Evolutionary conservation across 2,329 filamentous ascomycete genomes (phyloP), one percentile per base, ranked within the genome.

Genomic region (Colletotrichum sp.): DNA sequence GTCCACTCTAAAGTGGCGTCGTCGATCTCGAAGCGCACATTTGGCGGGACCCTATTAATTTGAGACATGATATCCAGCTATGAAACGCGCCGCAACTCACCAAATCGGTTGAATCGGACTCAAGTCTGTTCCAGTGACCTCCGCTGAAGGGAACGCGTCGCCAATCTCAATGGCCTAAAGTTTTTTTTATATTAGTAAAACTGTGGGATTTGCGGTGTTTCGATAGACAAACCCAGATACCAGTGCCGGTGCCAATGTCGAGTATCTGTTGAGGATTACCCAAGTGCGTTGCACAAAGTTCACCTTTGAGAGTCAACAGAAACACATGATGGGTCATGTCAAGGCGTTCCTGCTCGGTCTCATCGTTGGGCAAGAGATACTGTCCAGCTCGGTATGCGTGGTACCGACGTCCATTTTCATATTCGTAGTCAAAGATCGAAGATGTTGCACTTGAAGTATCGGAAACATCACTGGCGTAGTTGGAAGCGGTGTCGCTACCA

Each of bases 161-260:
- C 91, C 92, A 85, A 94, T 90, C 79, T 93, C 90, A 70, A 94
- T 92, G 12, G 92, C 91, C 67, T 69, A 13, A 21, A 10, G 30
- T 32, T 13, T 34, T 32, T 6, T 6, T 21, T 36, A 57, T 2
- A 60, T 78, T 79, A 70, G 87, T 43, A n/a, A 10, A 43, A 43
- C 16, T n/a, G 5, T 12, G 18, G 18, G 18, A n/a, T n/a, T 43
- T n/a, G 0, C 18, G 9, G 39, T n/a, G 18, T n/a, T 1, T 43
- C 1, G 18, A 12, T 0, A n/a, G 18, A 57, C 52, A 26, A 24
- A 87, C 75, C 92, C 92, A 93, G 77, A 91, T 89, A 1, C 87
- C 87, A 2, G 84, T 85, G 5, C 87, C 87, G 0, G 87, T 89
- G 10, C 83, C 87, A 36, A 89, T 80, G 65, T 89, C 87, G 28